Base-by-base conservation (phyloP, 108 stramenopile genomes). In the Skeletonema menzelii region DNA sequence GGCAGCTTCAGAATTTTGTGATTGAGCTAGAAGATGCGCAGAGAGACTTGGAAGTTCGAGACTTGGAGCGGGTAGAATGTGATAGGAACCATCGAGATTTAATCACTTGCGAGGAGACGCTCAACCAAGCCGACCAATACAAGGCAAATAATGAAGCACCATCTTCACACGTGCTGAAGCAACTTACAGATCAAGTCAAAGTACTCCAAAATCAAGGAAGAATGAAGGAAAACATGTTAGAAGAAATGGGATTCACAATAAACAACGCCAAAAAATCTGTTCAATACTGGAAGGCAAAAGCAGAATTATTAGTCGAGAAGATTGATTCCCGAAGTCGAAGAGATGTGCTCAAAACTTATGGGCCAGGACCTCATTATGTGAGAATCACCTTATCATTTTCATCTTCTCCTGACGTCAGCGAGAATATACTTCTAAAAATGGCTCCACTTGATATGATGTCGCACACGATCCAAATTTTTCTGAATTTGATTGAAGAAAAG, bases 61-160 rank as follows among this genome's bases (percentile, higher is more conserved):
- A 80, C 65, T 30, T 73, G n/a, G 79, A 80, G 56, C 44, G 79
- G 31, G 72, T 61, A 8, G 79, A 80, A 27, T 80, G 79, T 28
- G 79, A 80, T 40, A 58, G 13, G 49, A 34, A 34, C 14, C 28
- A 80, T 63, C 26, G 67, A 17, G 47, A 63, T 3, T 11, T 80
- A 27, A 0, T 73, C 24, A 30, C 17, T 17, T 77, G 76, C 32
- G 62, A 74, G 7, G n/a, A 38, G 19, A 28, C 40, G 10, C 49
- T 74, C 22, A 22, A 74, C 1, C 5, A 40, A 3, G 59, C 59
- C 19, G 1, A 1, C 4, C 59, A 35, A 12, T 17, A 20, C n/a
- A 35, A 24, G 12, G 8, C 17, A 31, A 20, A 35, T 8, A 14
- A 20, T 17, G 59, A 60, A 31, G 59, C n/a, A 60, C 14, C 37